Evolutionary conservation across 1,284 basidiomycete species (phyloP).

Genomic region (Irpex sp.): DNA sequence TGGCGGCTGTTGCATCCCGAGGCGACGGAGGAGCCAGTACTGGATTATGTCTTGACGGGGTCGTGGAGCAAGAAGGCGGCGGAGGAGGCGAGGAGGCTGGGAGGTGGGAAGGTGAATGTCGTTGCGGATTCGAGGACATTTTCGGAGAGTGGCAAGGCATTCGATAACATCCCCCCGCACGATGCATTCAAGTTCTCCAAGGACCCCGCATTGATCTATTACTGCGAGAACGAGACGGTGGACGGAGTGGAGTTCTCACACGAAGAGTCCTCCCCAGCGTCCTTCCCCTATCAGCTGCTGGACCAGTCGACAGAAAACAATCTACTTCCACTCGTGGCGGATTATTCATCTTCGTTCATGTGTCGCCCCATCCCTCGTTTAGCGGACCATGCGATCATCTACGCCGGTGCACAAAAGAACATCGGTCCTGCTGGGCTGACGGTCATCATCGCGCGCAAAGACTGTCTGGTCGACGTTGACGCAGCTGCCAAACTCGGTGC

Average conservation of each 20-base stretch:
- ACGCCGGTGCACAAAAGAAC: constrained; percentile 99
- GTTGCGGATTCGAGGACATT: constrained; percentile 64
- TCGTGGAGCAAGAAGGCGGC: constrained; percentile 88
- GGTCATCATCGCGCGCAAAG: constrained; percentile 89
- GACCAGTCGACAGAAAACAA: constrained; percentile 5
- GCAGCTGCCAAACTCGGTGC: constrained; percentile 75
- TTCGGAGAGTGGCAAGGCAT: constrained; percentile 66
- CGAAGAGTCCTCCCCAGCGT: constrained; percentile 44
- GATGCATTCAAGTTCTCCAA: constrained; percentile 74
- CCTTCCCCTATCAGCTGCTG: constrained; percentile 87
- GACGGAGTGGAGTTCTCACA: constrained; percentile 90
- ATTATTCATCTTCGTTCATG: constrained; percentile 98
- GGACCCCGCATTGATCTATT: constrained; percentile 89
- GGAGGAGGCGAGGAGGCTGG: constrained; percentile 73
- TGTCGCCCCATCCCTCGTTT: constrained; percentile 89
- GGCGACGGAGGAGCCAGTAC: constrained; percentile 48
- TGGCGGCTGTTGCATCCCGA: constrained; percentile 69
- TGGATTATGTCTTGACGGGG: constrained; percentile 91
- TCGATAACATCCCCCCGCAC: constrained; percentile 78
- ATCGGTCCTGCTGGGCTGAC: constrained; percentile 94
- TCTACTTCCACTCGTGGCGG: constrained; percentile 84
- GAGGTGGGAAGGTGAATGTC: constrained; percentile 53
- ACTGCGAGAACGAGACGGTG: constrained; percentile 99
- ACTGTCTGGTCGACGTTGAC: constrained; percentile 87
- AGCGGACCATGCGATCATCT: constrained; percentile 89